A percentile compares a stretch with the other conserved stretches of the same genome.
Evolutionary conservation across 2,329 filamentous ascomycete species (phyloP).

Genomic region (Fusarium odoratissimum): DNA sequence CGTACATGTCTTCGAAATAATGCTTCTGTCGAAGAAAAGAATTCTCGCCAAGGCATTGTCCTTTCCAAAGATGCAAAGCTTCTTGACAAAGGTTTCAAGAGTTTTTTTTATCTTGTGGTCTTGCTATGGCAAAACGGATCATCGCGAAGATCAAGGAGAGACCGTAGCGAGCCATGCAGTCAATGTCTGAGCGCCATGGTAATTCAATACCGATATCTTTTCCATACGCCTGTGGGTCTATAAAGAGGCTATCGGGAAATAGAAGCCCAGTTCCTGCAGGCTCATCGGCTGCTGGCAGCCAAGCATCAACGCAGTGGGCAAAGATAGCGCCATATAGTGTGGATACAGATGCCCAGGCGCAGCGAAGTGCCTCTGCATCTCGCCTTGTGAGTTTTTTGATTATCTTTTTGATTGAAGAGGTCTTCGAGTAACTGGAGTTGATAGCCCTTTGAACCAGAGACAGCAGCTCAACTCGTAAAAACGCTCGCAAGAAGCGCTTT

Average conservation of each 20-base stretch:
- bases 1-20: neutral
- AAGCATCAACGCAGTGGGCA: constrained; percentile 18
- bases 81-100: neutral
- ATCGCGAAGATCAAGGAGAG: neutral
- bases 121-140: neutral
- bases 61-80: neutral
- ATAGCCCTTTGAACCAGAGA: neutral
- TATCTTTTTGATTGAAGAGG: neutral
- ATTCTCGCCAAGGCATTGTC: neutral
- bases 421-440: neutral
- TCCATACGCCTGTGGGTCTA: neutral
- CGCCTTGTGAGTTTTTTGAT: neutral
- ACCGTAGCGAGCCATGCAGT: neutral
- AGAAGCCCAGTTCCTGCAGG: neutral
- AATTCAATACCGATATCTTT: neutral
- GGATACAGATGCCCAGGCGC: constrained; percentile 8
- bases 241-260: constrained; percentile 20
- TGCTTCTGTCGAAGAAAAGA: neutral
- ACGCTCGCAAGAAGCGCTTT: constrained; percentile 15
- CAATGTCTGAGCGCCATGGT: neutral
- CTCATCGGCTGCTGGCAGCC: constrained; percentile 9
- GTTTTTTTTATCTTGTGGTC: neutral
- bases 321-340: constrained; percentile 29
- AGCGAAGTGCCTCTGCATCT: neutral
- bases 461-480: neutral